Evolutionary conservation across 805 yeast species (phyloP).

Genomic region (Starmerella tilneyi): DNA sequence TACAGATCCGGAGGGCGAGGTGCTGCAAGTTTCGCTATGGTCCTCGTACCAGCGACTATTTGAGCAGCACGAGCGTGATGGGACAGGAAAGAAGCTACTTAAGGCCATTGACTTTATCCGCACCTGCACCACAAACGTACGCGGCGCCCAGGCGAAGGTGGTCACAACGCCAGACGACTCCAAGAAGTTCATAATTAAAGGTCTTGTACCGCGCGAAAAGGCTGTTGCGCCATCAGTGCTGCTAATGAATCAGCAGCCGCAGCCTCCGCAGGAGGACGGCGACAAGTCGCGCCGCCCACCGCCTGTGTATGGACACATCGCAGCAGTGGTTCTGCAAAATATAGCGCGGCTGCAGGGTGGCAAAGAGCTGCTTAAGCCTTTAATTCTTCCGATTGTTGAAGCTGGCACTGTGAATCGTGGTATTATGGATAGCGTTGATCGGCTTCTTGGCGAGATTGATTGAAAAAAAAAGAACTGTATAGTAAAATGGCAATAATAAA

Average conservation of each 20-base stretch:
- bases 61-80: constrained; percentile 44
- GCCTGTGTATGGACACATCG: constrained; percentile 29
- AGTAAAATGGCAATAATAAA: background rate
- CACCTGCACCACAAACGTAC: constrained; percentile 82
- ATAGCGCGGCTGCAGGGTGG: constrained; percentile 29
- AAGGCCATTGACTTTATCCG: constrained; percentile 97
- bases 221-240: constrained; percentile 28
- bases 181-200: constrained; percentile 82
- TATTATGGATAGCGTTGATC: constrained; percentile 25
- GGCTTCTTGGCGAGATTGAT: constrained; percentile 20
- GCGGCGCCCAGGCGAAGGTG: constrained; percentile 87
- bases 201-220: constrained; percentile 70
- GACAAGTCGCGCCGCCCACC: constrained; percentile 20
- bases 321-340: constrained; percentile 32
- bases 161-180: constrained; percentile 54
- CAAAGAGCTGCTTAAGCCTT: constrained; percentile 21
- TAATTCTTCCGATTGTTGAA: constrained; percentile 20
- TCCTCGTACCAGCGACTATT: constrained; percentile 86
- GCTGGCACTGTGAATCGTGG: constrained; percentile 25
- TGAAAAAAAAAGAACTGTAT: background rate
- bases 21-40: constrained; percentile 93
- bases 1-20: constrained; percentile 67
- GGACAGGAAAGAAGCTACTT: constrained; percentile 48
- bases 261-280: constrained; percentile 1
- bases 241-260: constrained; percentile 9